These are phyloP conservation scores for Glomus cerebriforme DNA, from an alignment of 192 early-diverging fungal genomes.

Conservation along the genomic window DNA sequence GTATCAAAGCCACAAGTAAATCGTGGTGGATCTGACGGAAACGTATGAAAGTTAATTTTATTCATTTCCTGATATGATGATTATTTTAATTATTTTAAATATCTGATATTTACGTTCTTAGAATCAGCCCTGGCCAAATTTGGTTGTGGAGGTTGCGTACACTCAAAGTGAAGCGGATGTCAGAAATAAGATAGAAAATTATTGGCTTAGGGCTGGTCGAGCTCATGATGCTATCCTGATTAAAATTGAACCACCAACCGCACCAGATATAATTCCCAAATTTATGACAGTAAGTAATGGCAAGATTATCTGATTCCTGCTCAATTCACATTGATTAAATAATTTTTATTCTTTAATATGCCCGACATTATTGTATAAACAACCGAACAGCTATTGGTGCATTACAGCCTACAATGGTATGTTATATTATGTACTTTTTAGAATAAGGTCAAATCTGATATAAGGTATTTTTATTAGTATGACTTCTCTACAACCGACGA, in stretches of 20 bases:
- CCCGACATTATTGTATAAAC: conserved; percentile 8
- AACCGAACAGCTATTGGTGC: conserved; percentile 2
- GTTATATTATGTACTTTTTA: background rate
- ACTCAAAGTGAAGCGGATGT: background rate
- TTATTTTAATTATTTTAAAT: conserved; percentile 19
- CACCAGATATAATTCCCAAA: background rate
- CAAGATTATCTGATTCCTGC: conserved; percentile 5
- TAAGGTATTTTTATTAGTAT: background rate
- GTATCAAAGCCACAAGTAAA: background rate
- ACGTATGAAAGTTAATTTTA: conserved; percentile 13
- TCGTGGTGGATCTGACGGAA: conserved; percentile 24
- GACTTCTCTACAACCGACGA: background rate
- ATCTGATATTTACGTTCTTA: conserved; percentile 11
- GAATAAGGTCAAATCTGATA: too few species aligned
- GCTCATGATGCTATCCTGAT: conserved; percentile 13
- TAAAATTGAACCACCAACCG: background rate
- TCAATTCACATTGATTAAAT: background rate
- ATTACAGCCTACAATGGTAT: conserved; percentile 7
- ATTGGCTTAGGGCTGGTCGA: background rate
- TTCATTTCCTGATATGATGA: background rate
- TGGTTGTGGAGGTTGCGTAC: background rate
- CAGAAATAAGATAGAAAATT: background rate
- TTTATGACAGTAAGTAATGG: conserved; percentile 17
- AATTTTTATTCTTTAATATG: background rate
- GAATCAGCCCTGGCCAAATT: background rate